phyloP scores from a whole-genome alignment of 441 rosid species.

The Pelargonium fulgidum region DNA sequence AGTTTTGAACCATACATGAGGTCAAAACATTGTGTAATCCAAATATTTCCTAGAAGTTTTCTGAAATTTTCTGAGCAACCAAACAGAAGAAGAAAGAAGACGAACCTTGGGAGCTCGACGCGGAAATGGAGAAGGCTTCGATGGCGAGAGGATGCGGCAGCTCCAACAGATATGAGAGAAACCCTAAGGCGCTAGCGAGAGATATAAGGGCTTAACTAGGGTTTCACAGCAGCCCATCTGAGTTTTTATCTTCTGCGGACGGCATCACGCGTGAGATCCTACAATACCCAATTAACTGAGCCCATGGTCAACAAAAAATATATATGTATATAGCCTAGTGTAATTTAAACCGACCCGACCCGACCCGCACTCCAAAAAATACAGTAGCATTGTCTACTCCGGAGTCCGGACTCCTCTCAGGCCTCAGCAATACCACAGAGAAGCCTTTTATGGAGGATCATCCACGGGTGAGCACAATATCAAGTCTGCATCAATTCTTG shows the following conservation, averaged over 20 bases:
- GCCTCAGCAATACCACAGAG: no score
- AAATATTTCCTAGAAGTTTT: not conserved
- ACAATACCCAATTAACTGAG: not conserved
- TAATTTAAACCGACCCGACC: no score
- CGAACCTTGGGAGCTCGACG: not conserved
- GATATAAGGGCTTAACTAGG: not conserved
- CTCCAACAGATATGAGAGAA: not conserved
- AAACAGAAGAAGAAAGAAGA: not conserved
- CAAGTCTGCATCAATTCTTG: slow-evolving; percentile 34
- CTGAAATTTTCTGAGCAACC: not conserved
- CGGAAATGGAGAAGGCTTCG: not conserved
- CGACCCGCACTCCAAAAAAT: no score
- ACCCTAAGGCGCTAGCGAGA: not conserved
- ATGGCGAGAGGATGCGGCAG: not conserved
- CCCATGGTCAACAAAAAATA: not conserved
- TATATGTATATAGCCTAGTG: not conserved
- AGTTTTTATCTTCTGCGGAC: not conserved
- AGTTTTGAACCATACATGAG: not conserved
- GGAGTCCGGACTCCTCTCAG: no score
- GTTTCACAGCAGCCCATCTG: not conserved
- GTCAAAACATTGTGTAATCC: not conserved
- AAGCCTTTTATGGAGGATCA: not conserved
- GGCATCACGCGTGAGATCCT: not conserved
- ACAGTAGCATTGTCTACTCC: not conserved
- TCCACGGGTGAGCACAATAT: slow-evolving; percentile 10